Conservation (phyloP, 768 basidiomycete genomes). For the Dictyophora rubrovolvata region DNA sequence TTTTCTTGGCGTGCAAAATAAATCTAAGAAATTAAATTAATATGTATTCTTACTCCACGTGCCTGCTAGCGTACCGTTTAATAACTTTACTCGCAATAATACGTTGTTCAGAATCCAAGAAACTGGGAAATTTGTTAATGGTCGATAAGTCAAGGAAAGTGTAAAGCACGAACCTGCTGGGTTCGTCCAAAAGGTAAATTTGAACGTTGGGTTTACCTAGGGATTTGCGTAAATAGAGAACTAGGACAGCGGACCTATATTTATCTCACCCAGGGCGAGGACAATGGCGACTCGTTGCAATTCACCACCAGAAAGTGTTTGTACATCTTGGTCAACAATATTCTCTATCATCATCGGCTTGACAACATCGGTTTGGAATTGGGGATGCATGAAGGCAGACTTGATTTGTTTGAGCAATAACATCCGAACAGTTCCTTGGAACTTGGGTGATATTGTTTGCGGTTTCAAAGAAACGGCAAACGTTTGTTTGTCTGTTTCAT, state of each 20-base stretch:
- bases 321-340: slow-evolving; percentile 96
- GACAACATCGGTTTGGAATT: slow-evolving; percentile 96
- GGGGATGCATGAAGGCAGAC: slow-evolving; percentile 95
- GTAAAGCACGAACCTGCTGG: slow-evolving; percentile 48
- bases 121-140: slow-evolving; percentile 33
- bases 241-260: not conserved
- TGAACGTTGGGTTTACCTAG: slow-evolving; percentile 65
- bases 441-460: slow-evolving; percentile 96
- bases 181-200: slow-evolving; percentile 95
- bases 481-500: slow-evolving; percentile 69
- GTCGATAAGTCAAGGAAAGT: not conserved
- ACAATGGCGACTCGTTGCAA: slow-evolving; percentile 95
- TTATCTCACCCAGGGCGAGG: slow-evolving; percentile 63
- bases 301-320: slow-evolving; percentile 97
- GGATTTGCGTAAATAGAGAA: slow-evolving; percentile 9
- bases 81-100: slow-evolving; percentile 97
- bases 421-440: slow-evolving; percentile 95
- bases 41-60: not conserved
- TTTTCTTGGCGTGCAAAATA: slow-evolving; percentile 94
- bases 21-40: slow-evolving; percentile 39
- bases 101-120: slow-evolving; percentile 98
- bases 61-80: slow-evolving; percentile 53
- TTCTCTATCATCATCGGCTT: slow-evolving; percentile 95
- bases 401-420: slow-evolving; percentile 91
- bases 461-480: slow-evolving; percentile 93